A percentile compares a stretch with the other conserved stretches of the same genome.
phyloP scores from a whole-genome alignment of 192 early-diverging fungal genomes.

The Backusella liffmaniae region DNA sequence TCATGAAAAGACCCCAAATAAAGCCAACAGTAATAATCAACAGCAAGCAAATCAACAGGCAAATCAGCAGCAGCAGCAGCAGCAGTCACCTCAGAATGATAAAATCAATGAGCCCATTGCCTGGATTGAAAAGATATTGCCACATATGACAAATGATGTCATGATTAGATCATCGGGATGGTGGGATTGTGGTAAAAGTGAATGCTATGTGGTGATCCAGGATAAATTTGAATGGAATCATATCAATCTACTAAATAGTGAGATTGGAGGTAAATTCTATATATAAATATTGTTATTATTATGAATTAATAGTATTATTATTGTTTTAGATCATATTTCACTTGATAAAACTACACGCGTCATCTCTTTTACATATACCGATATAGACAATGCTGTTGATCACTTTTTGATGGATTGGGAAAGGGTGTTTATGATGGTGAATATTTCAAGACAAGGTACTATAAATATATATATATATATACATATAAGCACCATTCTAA shows the following conservation, averaged over 20 bases:
- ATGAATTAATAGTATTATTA: neutral
- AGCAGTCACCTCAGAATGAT: neutral
- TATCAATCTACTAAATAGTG: conserved; percentile 13
- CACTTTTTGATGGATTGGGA: conserved; percentile 39
- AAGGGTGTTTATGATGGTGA: conserved; percentile 39
- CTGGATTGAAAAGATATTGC: conserved; percentile 24
- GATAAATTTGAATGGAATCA: conserved; percentile 25
- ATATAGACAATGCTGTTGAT: conserved; percentile 33
- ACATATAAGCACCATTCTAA: neutral
- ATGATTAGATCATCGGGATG: conserved; percentile 33
- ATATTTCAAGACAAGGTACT: conserved; percentile 34
- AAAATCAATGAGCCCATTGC: conserved; percentile 18
- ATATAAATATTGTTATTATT: no score
- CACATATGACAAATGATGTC: conserved; percentile 26
- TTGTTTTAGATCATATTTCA: conserved; percentile 33
- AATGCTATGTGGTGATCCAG: conserved; percentile 38
- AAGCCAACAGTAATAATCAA: neutral
- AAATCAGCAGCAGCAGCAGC: neutral
- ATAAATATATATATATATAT: neutral
- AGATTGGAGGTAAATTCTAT: conserved; percentile 16
- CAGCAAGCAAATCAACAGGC: neutral
- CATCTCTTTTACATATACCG: conserved; percentile 38
- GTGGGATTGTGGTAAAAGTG: conserved; percentile 29
- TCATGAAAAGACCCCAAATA: neutral
- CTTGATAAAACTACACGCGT: conserved; percentile 28